phyloP scores from a whole-genome alignment of 2,329 filamentous ascomycete genomes.

The Ceratocystis papillata region DNA sequence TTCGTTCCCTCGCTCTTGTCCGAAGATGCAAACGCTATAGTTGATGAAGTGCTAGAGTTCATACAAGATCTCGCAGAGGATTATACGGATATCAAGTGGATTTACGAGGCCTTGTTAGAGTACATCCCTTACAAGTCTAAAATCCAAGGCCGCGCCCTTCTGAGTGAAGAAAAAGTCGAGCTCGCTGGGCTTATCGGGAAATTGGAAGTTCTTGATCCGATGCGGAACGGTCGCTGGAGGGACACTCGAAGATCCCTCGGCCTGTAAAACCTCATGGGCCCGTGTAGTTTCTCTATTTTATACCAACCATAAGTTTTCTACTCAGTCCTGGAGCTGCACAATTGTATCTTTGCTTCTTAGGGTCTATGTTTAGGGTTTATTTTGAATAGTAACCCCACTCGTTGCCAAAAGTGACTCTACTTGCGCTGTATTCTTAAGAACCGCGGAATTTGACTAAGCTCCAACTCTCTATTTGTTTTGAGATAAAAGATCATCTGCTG shows the following conservation, averaged over 20 bases:
- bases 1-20: constrained; percentile 55
- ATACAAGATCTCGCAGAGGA: constrained; percentile 55
- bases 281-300: neutral
- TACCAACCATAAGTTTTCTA: neutral
- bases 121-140: constrained; percentile 52
- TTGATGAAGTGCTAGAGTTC: constrained; percentile 60
- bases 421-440: neutral
- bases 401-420: constrained; percentile 8
- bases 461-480: neutral
- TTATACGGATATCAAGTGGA: constrained; percentile 60
- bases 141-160: constrained; percentile 39
- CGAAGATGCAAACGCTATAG: constrained; percentile 53
- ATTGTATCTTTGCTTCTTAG: neutral
- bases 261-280: constrained; percentile 17
- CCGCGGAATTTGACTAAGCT: neutral
- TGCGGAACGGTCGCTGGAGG: constrained; percentile 63
- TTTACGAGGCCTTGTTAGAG: constrained; percentile 75
- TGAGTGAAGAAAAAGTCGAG: constrained; percentile 35
- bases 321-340: neutral
- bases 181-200: constrained; percentile 50
- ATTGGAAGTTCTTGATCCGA: constrained; percentile 59
- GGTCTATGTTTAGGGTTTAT: neutral
- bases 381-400: neutral
- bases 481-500: constrained; percentile 27
- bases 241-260: constrained; percentile 48